These are phyloP conservation scores for Liquidambar formosana DNA, from an alignment of 164 flowering plant genomes.

Conservation along the genomic window DNA sequence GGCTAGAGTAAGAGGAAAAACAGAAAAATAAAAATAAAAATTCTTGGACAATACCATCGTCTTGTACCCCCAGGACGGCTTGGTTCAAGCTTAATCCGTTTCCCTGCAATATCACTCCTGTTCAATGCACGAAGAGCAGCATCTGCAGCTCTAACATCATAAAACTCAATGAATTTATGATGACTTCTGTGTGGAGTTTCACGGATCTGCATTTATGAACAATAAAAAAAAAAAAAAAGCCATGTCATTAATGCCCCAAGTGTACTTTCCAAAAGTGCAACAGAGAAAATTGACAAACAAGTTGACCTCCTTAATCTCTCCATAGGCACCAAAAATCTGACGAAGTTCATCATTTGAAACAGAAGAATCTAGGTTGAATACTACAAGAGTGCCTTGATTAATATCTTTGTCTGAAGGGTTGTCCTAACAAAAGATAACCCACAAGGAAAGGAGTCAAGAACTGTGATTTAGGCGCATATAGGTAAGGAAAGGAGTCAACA, in stretches of 20 bases:
- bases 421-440: slow-evolving; percentile 37
- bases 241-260: not conserved
- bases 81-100: slow-evolving; percentile 34
- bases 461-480: not conserved
- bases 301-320: slow-evolving; percentile 74
- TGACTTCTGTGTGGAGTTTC: slow-evolving; percentile 52
- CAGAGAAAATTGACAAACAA: slow-evolving; percentile 4
- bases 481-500: too few species aligned
- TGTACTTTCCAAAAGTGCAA: not conserved
- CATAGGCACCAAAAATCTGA: slow-evolving; percentile 67
- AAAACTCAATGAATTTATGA: slow-evolving; percentile 32
- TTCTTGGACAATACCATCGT: slow-evolving; percentile 30
- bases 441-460: slow-evolving; percentile 7
- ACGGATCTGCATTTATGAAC: slow-evolving; percentile 46
- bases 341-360: slow-evolving; percentile 69
- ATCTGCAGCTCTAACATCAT: slow-evolving; percentile 40
- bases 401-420: slow-evolving; percentile 67
- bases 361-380: slow-evolving; percentile 66
- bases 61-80: slow-evolving; percentile 37
- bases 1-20: not conserved
- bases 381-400: slow-evolving; percentile 61
- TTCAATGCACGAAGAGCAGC: slow-evolving; percentile 69
- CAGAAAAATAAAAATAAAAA: not conserved
- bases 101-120: slow-evolving; percentile 47
- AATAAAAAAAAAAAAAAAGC: not conserved